phyloP scores from a whole-genome alignment of 2,329 filamentous ascomycete species.

The Exophiala calicioides region DNA sequence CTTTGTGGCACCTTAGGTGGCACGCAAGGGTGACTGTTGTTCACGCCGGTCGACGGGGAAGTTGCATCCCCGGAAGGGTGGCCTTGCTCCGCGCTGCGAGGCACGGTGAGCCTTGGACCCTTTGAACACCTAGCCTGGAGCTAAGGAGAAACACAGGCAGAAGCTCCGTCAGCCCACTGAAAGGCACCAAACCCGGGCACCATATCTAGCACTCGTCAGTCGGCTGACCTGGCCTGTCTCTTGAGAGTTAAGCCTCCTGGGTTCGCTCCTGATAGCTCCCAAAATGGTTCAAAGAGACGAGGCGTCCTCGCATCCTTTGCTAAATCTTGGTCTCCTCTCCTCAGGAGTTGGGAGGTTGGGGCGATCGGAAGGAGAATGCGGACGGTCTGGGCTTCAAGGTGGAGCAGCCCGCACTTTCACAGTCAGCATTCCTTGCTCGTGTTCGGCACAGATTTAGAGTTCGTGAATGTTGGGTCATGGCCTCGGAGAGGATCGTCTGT shows the following conservation, averaged over 20 bases:
- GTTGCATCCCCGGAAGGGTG: slow-evolving; percentile 12
- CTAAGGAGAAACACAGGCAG: slow-evolving; percentile 3
- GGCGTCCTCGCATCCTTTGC: neutral
- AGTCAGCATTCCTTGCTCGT: neutral
- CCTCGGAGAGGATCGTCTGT: neutral
- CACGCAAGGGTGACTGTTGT: slow-evolving; percentile 6
- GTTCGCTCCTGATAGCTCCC: too few relatives aligned
- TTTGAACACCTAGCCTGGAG: slow-evolving; percentile 9
- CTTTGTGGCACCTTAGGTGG: slow-evolving; percentile 1
- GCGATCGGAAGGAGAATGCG: neutral
- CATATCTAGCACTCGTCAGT: slow-evolving; percentile 1
- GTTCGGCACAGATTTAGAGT: neutral
- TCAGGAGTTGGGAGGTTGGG: too few relatives aligned
- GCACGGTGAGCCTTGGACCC: too few relatives aligned
- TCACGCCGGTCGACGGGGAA: slow-evolving; percentile 24
- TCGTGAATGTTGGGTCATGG: too few relatives aligned
- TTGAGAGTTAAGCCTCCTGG: slow-evolving; percentile 7
- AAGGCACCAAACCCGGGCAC: neutral
- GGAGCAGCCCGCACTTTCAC: neutral
- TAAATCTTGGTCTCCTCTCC: too few relatives aligned
- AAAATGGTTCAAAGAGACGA: too few relatives aligned
- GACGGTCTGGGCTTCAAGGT: too few relatives aligned
- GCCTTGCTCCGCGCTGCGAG: slow-evolving; percentile 16
- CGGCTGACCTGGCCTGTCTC: slow-evolving; percentile 5
- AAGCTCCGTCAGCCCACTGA: neutral